Percentiles rank a stretch among this genome's conserved stretches.
Conservation (phyloP, 768 basidiomycete genomes). For the Amanita molliuscula region DNA sequence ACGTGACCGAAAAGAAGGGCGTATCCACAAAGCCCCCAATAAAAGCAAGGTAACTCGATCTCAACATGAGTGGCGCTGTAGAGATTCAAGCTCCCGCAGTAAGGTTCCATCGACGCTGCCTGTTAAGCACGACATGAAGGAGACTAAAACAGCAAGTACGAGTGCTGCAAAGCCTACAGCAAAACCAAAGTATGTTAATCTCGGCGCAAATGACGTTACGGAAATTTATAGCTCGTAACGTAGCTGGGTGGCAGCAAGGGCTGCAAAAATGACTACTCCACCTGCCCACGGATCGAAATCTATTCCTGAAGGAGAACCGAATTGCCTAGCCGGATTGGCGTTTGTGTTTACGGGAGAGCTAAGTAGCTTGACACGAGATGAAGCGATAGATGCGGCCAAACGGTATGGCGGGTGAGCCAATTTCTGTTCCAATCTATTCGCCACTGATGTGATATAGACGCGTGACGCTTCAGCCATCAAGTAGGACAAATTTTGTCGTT, state of each 20-base stretch:
- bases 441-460: constrained; percentile 37
- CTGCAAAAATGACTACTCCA: constrained; percentile 53
- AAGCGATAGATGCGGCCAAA: constrained; percentile 81
- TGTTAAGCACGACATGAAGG: constrained; percentile 9
- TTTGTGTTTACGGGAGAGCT: constrained; percentile 97
- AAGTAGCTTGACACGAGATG: constrained; percentile 77
- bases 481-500: constrained; percentile 83
- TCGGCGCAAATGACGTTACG: background rate
- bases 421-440: background rate
- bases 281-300: constrained; percentile 58
- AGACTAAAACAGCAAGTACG: background rate
- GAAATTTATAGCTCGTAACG: background rate
- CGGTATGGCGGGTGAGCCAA: constrained; percentile 78
- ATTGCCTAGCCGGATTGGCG: constrained; percentile 75
- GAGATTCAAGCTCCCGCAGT: background rate
- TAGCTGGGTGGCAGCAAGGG: constrained; percentile 29
- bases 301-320: constrained; percentile 59
- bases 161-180: background rate
- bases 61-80: no score
- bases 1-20: background rate
- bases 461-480: constrained; percentile 80
- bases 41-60: background rate
- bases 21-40: background rate
- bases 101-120: constrained; percentile 41
- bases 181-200: background rate